Base-by-base conservation (phyloP, 192 early-diverging fungal genomes). In the Geranomyces variabilis region DNA sequence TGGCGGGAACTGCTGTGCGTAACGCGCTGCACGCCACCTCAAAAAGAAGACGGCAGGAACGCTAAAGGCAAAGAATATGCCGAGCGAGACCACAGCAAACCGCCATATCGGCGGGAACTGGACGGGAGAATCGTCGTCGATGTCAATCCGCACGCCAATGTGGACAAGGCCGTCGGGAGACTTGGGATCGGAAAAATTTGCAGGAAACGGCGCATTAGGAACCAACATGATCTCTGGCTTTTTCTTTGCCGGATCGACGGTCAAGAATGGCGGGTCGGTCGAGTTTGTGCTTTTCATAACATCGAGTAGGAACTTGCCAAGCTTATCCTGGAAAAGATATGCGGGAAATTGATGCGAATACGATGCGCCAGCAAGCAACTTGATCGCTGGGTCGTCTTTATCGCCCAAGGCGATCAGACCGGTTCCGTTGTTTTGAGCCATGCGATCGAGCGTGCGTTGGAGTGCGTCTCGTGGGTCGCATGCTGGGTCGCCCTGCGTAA, bases 11-110 rank as follows among this genome's bases (percentile, higher is more conserved):
- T 45, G 43, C 31, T 15, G 19, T 22, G 68, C 33, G 21, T 60
- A 47, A 0, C 68, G 51, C 0, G 57, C 34, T 0, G 68, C 57
- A 15, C 68, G 29, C 51, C 68, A 57, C 26, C 56, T 24, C 36
- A 70, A 10, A 26, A 70, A 70, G 41, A 45, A 10, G 56, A 60
- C n/a, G 36, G 57, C 55, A 21, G 68, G 68, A 29, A 70, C 28
- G 43, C 31, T 43, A 14, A 70, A 44, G 0, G 56, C 29, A 28
- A 57, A 36, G 43, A 70, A 70, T 3, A 70, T 59, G 68, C 56
- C 68, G 33, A 70, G 55, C 9, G 68, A 70, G 17, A 70, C 56
- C 14, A 70, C 31, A n/a, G 68, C 68, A 29, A 70, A 70, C 13
- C 55, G 24, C 68, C 68, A 70, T 31, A 70, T 30, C 9, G 68